Evolutionary conservation across 2,329 filamentous ascomycete genomes (phyloP), one percentile per base, ranked within the genome.

Genomic region (Cytospora leucostoma): DNA sequence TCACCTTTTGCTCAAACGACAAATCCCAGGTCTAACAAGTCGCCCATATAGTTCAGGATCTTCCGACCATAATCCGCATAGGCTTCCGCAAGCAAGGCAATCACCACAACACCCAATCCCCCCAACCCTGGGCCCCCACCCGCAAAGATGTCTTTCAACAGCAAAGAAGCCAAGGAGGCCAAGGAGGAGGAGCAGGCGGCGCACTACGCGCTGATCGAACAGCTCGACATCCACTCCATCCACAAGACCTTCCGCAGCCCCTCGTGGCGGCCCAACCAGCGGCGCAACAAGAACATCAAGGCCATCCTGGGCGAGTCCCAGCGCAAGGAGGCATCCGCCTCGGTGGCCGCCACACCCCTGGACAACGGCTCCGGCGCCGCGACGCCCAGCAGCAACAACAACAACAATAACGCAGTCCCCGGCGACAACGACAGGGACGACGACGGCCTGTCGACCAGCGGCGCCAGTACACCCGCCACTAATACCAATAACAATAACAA

Each of bases 251-350:
- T 97, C 82, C 93, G 94, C 76, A 97, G 93, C 74, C 82, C 90
- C 3, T 80, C 87, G 74, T 99, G 95, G 95, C 93, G 91, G 73
- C 92, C 95, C 17, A 92, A 94, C 68, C 90, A 93, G 76, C 93
- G 95, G 58, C 92, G 95, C 77, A 99, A 99, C 85, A 99, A 99
- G 82, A 98, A 97, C 77, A 89, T 98, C 77, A 98, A 98, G 78
- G 92, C 96, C 71, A 95, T 99, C 67, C 84, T 99, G 66, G 90
- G 92, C 65, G 95, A 99, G 72, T 91, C 90, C 13, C 87, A 91
- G 27, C 89, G 92, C 70, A 92, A 90, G 73, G 94, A 98, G 80
- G 92, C 92, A 21, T 38, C 55, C 40, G 52, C 56, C n/a, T 96
- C 93, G 4, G 84, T 91, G 40, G 82, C 93, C 72, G 92, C 90